Evolutionary conservation across 805 yeast genomes (phyloP), one percentile per base, ranked within the genome.

Genomic region (Suhomyces sp.): DNA sequence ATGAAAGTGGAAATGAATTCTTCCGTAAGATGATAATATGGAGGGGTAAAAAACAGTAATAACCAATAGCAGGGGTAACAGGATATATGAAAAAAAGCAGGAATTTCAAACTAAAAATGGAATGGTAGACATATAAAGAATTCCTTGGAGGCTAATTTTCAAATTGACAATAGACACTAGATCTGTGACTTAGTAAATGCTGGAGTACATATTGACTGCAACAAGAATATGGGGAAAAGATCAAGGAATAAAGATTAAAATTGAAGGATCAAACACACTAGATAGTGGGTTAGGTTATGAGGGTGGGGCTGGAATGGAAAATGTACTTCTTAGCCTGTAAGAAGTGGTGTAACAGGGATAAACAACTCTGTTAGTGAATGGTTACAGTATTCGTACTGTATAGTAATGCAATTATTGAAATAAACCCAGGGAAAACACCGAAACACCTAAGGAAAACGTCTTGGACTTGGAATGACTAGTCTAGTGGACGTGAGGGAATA

Each of bases 21-120:
- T n/a, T n/a, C n/a, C n/a, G n/a, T n/a, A 12, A 6, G 29, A 16
- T 26, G 17, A 16, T 15, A 2, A 19, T 11, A 16, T 16, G 22
- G 14, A 28, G 31, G 31, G n/a, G 9, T n/a, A 12, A 28, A 18
- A 17, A n/a, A 28, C 31, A 28, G 31, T 17, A 29, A 15, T 29
- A 29, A 20, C 23, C 32, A 13, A 29, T 20, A 19, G 16, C 16
- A 15, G 27, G 12, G 25, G 15, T 19, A 29, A 29, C 24, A 19
- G 27, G 21, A 20, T 16, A 16, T 8, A 23, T 8, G 12, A 23
- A 9, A 13, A 23, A 8, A 23, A 23, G 8, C 8, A n/a, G 25
- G 6, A 16, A 16, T 7, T 19, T 19, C 22, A 19, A 19, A 19
- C 10, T 10, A 19, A 7, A 19, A 19, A 19, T 7, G 9, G 6